Evolutionary conservation across 2,329 filamentous ascomycete species (phyloP), one percentile per base, ranked within the genome.

Genomic region (Aspergillaceae sp.): DNA sequence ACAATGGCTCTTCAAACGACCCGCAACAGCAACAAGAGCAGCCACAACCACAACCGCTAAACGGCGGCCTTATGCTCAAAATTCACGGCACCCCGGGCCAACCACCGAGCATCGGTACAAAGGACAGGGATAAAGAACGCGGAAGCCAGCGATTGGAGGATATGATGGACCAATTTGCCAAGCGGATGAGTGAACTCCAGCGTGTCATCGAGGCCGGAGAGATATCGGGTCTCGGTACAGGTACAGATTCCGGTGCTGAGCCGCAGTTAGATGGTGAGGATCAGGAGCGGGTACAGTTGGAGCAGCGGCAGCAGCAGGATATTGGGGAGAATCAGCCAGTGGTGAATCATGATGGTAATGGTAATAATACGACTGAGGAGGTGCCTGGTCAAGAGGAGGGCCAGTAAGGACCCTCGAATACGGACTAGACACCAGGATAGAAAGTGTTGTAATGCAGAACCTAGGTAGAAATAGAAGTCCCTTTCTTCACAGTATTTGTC

Each of bases 141-240:
- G 53, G 59, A 33, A 49, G 55, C 4, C 63, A 64, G 48, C 61
- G 59, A 35, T 52, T 72, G 47, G 69, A 70, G 49, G 69, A 70
- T 32, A 69, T 73, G 70, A 68, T 73, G 62, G 69, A 67, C 36
- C 63, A 69, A 34, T 73, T 74, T 52, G 67, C 69, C 42, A 69
- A 64, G 48, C 56, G 69, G 27, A 64, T 74, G 58, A 59, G 55
- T 8, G 70, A 72, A 50, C 55, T 74, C 51, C 63, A 67, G 43
- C 59, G 56, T 42, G 60, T 73, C 4, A 69, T 73, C 50, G 67
- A 71, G 45, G 58, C 56, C 2, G 61, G 63, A 7, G 52, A 57
- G 30, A 19, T 19, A 19, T 32, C 30, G 8, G 6, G 30, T 5
- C 30, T 32, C 8, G 30, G 30, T 19, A 19, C 2, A 19, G 19